Percentiles rank a stretch among this genome's conserved stretches.
Evolutionary conservation across 768 basidiomycete species (phyloP).

Genomic region (Tulasnella sp.): DNA sequence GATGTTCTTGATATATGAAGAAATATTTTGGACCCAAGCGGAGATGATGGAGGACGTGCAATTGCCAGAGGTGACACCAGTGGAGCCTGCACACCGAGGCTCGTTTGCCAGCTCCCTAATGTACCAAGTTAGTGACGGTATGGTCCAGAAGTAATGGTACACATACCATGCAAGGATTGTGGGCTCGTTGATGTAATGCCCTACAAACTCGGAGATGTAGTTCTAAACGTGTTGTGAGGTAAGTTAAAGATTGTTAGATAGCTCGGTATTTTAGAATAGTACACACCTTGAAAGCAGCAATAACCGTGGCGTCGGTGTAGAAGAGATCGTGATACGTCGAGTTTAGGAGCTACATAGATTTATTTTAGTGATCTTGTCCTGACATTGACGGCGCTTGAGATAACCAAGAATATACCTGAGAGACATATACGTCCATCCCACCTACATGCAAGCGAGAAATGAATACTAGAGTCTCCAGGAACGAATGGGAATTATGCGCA

Average conservation of each 20-base stretch:
- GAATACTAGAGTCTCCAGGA: too few relatives aligned
- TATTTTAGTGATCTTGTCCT: background rate
- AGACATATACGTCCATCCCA: conserved; percentile 62
- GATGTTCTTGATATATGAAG: conserved; percentile 52
- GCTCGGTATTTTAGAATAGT: background rate
- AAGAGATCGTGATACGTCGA: conserved; percentile 41
- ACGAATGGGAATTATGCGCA: too few relatives aligned
- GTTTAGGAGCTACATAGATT: background rate
- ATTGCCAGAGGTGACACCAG: conserved; percentile 31
- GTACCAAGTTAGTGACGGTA: background rate
- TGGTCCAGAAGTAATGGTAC: background rate
- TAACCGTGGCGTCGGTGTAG: conserved; percentile 46
- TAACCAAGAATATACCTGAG: conserved; percentile 30
- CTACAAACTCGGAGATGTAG: conserved; percentile 40
- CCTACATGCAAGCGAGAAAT: background rate
- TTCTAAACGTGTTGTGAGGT: conserved; percentile 20
- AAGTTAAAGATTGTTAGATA: background rate
- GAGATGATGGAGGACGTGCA: conserved; percentile 46
- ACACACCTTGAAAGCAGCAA: conserved; percentile 34
- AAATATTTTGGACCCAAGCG: conserved; percentile 43
- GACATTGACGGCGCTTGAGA: background rate
- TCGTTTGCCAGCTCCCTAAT: conserved; percentile 45
- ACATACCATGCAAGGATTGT: conserved; percentile 18
- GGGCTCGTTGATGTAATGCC: conserved; percentile 46
- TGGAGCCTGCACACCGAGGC: conserved; percentile 27